Evolutionary conservation across 169 alveolate genomes (phyloP), one percentile per base, ranked within the genome.

Genomic region (Plasmodium chabaudi): DNA sequence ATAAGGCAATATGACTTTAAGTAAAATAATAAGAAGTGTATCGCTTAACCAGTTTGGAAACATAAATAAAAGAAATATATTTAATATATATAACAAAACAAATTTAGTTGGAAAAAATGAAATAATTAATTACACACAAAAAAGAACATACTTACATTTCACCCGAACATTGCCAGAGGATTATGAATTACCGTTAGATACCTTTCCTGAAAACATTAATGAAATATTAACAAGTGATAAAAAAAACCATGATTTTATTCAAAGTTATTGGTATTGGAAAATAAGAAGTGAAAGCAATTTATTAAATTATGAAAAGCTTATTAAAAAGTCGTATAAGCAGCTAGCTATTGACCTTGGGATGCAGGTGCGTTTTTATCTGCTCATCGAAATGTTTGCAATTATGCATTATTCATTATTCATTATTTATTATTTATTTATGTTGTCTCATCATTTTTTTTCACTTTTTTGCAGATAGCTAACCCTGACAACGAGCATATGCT

Each of bases 261-360:
- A 94, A 21, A 95, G 95, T 75, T 95, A 95, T 73, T 95, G 97
- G 97, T 95, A 95, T 72, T 95, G 97, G 97, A 60, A 95, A 53
- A 92, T 95, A 44, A 56, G 97, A 60, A 96, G 97, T 27, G 97
- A 95, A 60, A 92, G 96, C 27, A 88, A 94, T 63, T 90, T 95
- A 39, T 77, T 94, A 86, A 94, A 95, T 86, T 87, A 96, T 59
- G 96, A 93, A 34, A 56, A 92, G 6, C 93, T 95, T 34, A 94
- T 96, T 21, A 88, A 92, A 60, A 93, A 94, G 71, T 88, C 96
- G 5, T 96, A 96, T 94, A 94, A 94, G 89, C 98, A 96, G 92
- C 92, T 96, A 59, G 97, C 97, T 44, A 87, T 93, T 9, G 98
- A 96, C 90, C 79, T 96, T 89, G 98, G 98, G 44, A 87, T 95